phyloP scores from a whole-genome alignment of 441 rosid species.

The Erysimum pusillum region DNA sequence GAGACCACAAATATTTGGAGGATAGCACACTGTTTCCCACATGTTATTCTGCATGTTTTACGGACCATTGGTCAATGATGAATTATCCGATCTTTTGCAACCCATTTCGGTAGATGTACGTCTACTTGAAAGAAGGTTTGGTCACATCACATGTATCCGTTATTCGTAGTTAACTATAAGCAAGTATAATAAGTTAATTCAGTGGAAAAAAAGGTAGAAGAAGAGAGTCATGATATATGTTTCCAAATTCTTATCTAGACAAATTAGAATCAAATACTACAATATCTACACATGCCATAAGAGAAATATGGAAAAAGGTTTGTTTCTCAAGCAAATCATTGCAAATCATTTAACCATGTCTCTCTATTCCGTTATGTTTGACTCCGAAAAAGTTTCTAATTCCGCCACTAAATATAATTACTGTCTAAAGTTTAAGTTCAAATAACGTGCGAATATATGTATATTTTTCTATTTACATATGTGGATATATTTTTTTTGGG shows the following conservation, averaged over 20 bases:
- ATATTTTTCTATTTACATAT: neutral
- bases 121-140: neutral
- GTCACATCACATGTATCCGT: neutral
- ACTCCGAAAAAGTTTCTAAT: neutral
- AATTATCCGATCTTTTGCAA: neutral
- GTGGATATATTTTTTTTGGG: neutral
- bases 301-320: neutral
- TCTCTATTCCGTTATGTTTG: neutral
- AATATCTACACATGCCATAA: neutral
- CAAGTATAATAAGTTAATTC: neutral
- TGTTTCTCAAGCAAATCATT: neutral
- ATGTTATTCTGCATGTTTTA: neutral
- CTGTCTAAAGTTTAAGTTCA: neutral
- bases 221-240: neutral
- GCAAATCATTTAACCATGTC: neutral
- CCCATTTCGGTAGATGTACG: neutral
- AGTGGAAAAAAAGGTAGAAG: neutral
- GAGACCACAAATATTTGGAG: neutral
- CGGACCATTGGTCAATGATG: neutral
- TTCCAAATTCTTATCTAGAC: neutral
- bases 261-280: constrained; percentile 5
- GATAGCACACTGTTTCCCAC: neutral
- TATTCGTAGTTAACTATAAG: neutral
- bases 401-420: neutral
- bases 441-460: neutral